Conservation (phyloP, 495 filamentous ascomycete species). For the Penicillium psychrofluorescens region DNA sequence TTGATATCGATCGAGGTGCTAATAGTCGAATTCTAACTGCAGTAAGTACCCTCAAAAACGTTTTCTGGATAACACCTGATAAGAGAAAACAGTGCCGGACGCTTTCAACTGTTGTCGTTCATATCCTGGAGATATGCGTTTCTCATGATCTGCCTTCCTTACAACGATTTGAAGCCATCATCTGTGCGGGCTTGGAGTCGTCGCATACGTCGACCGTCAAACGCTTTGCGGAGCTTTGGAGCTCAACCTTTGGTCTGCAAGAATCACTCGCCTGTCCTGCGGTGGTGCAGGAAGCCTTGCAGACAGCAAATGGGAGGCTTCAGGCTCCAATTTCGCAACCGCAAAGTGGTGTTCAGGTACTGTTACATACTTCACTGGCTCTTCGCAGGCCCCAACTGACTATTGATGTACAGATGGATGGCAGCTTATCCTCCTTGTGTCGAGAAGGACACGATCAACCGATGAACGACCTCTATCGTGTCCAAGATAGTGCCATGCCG, state of each 20-base stretch:
- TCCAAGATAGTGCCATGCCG: constrained; percentile 6
- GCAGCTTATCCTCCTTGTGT: neutral
- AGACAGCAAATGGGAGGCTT: constrained; percentile 41
- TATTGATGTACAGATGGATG: neutral
- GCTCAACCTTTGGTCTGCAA: constrained; percentile 45
- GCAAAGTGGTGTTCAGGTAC: constrained; percentile 1
- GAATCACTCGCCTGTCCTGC: constrained; percentile 36
- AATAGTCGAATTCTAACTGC: constrained; percentile 32
- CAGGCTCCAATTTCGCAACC: constrained; percentile 23
- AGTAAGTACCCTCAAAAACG: constrained; percentile 19
- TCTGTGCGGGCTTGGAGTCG: constrained; percentile 51
- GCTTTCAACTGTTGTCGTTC: constrained; percentile 27
- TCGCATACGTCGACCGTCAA: constrained; percentile 46
- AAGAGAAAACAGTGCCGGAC: constrained; percentile 20
- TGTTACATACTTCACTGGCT: neutral
- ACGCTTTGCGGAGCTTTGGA: constrained; percentile 52
- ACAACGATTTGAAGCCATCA: constrained; percentile 39
- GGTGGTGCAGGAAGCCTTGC: constrained; percentile 40
- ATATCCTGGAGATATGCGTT: constrained; percentile 25
- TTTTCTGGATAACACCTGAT: constrained; percentile 12
- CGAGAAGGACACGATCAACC: neutral
- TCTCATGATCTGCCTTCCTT: constrained; percentile 36
- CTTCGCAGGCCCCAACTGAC: neutral
- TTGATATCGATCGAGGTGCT: constrained; percentile 20
- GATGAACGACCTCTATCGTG: neutral